Evolutionary conservation across 164 flowering plant genomes (phyloP).

Genomic region (Magnolia kwangsiensis): DNA sequence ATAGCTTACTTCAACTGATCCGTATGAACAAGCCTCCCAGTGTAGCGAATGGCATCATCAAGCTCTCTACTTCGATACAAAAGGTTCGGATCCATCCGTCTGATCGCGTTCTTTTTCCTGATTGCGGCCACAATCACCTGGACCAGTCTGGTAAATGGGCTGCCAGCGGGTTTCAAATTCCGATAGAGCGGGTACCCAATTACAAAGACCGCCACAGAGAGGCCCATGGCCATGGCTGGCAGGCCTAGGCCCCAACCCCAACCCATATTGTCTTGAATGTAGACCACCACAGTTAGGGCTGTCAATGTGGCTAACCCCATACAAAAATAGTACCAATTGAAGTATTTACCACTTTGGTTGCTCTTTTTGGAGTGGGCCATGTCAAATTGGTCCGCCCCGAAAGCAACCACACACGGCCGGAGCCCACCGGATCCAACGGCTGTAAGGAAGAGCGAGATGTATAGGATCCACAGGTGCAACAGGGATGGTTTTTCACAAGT

Average conservation of each 20-base stretch:
- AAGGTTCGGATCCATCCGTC: conserved; percentile 35
- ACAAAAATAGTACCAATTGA: conserved; percentile 61
- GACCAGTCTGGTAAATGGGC: conserved; percentile 49
- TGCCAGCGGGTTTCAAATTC: conserved; percentile 49
- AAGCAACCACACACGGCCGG: conserved; percentile 63
- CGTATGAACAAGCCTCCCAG: conserved; percentile 60
- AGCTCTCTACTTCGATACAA: conserved; percentile 50
- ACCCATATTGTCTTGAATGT: conserved; percentile 65
- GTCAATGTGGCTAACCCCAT: conserved; percentile 56
- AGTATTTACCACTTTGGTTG: conserved; percentile 42
- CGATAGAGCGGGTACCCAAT: conserved; percentile 46
- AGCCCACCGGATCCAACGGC: conserved; percentile 59
- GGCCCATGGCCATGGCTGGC: conserved; percentile 54
- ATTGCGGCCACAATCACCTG: conserved; percentile 57
- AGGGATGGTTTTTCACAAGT: conserved; percentile 55
- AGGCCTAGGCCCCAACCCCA: conserved; percentile 83
- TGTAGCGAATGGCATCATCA: conserved; percentile 42
- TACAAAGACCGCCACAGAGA: conserved; percentile 49
- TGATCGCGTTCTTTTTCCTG: conserved; percentile 39
- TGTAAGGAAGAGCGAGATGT: conserved; percentile 54
- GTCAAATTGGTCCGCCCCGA: conserved; percentile 69
- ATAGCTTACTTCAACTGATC: conserved; percentile 52
- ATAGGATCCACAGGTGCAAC: conserved; percentile 52
- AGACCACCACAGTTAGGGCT: conserved; percentile 60
- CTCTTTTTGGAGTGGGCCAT: conserved; percentile 33